Evolutionary conservation across 2,329 filamentous ascomycete species (phyloP), one percentile per base, ranked within the genome.

Genomic region (Dothistroma septosporum): DNA sequence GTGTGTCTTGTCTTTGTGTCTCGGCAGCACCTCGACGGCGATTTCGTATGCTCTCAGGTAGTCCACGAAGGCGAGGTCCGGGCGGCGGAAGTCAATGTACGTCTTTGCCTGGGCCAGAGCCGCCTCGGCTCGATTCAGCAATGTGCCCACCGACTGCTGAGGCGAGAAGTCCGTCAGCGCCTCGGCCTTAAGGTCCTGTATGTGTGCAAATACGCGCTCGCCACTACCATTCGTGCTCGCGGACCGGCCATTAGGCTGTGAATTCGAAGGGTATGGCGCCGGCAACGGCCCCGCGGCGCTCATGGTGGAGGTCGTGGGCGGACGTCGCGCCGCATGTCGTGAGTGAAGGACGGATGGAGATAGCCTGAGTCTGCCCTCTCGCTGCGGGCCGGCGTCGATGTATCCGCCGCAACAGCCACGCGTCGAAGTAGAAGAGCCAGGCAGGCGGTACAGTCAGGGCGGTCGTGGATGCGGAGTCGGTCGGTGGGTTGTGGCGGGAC

Each of bases 41-140:
- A 97, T 88, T 60, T 92, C 87, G 61, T 84, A 92, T 11, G 92
- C 90, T 64, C 88, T 85, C 60, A 97, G 83, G 71, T 93, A 97
- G 63, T 96, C 90, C 65, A 89, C 85, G 58, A 96, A 88, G 2
- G 92, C 92, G 41, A 86, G 75, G 71, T 94, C 91, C 4, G 87
- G 85, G 37, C 86, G 81, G 28, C 84, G 79, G 75, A 89, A 88
- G 54, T 84, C 83, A 61, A 86, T 68, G 59, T 82, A 79, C 56
- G 82, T 83, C 64, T 86, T 83, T 41, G 90, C 87, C 50, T 73
- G 73, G 44, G 69, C 73, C 61, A 80, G 73, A 57, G 76, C 75
- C 11, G 67, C 66, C 35, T 76, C 74, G 44, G 80, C 80, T 9
- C 68, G 63, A 7, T 74, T 71, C 22, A 82, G 68, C 19, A 82